Evolutionary conservation across 805 yeast genomes (phyloP), one percentile per base, ranked within the genome.

Genomic region (Metschnikowia kunwiensis): DNA sequence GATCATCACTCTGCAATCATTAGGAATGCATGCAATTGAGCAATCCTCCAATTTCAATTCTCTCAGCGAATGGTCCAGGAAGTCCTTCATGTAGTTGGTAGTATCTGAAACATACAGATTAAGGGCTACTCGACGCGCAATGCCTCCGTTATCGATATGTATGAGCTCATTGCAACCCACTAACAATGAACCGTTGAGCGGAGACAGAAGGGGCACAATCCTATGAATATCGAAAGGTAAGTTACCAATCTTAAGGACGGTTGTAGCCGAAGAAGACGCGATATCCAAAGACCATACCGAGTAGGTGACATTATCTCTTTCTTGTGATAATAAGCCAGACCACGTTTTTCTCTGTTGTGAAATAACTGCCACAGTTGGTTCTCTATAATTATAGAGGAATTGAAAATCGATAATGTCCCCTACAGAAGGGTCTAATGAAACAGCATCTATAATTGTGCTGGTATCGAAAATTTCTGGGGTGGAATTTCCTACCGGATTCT

Each of bases 141-240:
- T 75, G 3, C 95, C 94, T 2, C 86, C 75, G 20, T 86, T 78
- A 53, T 89, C 96, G 12, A 87, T 74, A 58, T 86, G 89, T 8
- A 86, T 63, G 7, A 89, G 47, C 49, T 82, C 85, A 54, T 89
- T 88, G 23, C 82, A 72, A 1, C 97, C 96, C 3, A 86, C 36
- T 13, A 77, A 50, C 5, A 88, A 59, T 30, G 79, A 64, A 0
- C 97, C 96, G 42, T 79, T 78, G 22, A 82, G 61, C 0, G 91
- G 87, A 2, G 68, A 65, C 1, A 75, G 69, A 22, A 87, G 62
- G 0, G 96, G 81, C 7, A 82, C 58, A 7, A 88, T 59, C 11
- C 70, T 61, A 46, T 78, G 81, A 2, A 82, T 55, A 55, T 86
- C 96, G 60, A 77, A 86, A 0, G 96, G 95, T 19, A 91, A 63